A percentile compares a stretch with the other conserved stretches of the same genome.
Conservation (phyloP, 1,139 yeast genomes). For the Williopsis jadinii region DNA sequence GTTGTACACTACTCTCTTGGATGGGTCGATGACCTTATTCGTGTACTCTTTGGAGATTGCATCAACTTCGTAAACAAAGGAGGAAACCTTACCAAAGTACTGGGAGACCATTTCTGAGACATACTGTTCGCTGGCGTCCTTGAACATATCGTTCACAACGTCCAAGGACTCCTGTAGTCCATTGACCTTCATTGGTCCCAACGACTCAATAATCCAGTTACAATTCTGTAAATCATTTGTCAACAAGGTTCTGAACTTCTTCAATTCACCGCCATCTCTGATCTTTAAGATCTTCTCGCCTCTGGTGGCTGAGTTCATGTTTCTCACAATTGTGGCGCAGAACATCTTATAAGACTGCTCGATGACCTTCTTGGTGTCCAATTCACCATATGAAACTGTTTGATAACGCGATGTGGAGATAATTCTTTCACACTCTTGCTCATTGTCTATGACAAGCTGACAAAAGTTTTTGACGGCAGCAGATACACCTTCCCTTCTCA, state of each 20-base stretch:
- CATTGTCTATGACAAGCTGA: conserved; percentile 34
- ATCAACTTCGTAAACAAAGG: conserved; percentile 61
- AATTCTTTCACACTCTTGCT: conserved; percentile 14
- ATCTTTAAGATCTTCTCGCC: conserved; percentile 8
- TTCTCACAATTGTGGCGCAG: conserved; percentile 12
- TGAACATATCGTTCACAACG: conserved; percentile 6
- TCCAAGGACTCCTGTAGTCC: conserved; percentile 19
- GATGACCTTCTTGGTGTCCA: conserved; percentile 31
- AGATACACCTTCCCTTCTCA: conserved; percentile 35
- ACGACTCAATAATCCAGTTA: conserved; percentile 46
- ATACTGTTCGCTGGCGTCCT: conserved; percentile 33
- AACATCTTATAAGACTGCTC: conserved; percentile 33
- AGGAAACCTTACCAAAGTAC: conserved; percentile 60
- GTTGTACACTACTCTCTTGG: conserved; percentile 59
- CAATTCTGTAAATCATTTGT: conserved; percentile 60
- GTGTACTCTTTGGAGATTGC: conserved; percentile 34
- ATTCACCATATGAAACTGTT: neutral
- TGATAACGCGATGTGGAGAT: neutral
- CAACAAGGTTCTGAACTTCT: conserved; percentile 48
- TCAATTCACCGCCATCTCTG: conserved; percentile 12
- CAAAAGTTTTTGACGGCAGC: conserved; percentile 39
- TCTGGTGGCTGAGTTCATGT: conserved; percentile 13
- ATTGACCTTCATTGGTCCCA: conserved; percentile 20
- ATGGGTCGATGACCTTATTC: conserved; percentile 33
- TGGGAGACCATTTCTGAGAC: conserved; percentile 44